Evolutionary conservation across 2,329 filamentous ascomycete genomes (phyloP).

Genomic region (Parasarocladium wereldwijsianum): DNA sequence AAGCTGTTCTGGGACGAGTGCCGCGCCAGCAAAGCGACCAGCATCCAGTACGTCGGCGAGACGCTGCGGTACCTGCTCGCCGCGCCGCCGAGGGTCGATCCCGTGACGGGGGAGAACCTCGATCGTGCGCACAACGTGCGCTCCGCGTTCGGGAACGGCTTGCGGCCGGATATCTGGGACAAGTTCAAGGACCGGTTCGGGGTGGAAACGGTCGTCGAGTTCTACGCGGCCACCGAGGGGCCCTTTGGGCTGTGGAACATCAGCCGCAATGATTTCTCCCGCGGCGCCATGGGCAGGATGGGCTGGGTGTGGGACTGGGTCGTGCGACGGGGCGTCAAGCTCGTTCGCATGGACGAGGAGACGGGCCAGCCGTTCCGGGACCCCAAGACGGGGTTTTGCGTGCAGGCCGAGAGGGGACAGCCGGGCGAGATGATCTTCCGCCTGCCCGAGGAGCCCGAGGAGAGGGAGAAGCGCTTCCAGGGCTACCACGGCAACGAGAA

Average conservation of each 20-base stretch:
- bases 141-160: slow-evolving; percentile 68
- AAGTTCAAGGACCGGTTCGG: slow-evolving; percentile 69
- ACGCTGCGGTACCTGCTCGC: slow-evolving; percentile 71
- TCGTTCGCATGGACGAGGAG: slow-evolving; percentile 59
- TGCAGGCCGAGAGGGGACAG: slow-evolving; percentile 38
- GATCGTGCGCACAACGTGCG: slow-evolving; percentile 63
- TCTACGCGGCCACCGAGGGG: slow-evolving; percentile 69
- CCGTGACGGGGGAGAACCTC: slow-evolving; percentile 48
- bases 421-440: slow-evolving; percentile 62
- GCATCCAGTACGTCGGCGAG: slow-evolving; percentile 80
- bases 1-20: slow-evolving; percentile 65
- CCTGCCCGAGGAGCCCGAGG: slow-evolving; percentile 50
- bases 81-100: slow-evolving; percentile 46
- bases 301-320: slow-evolving; percentile 46
- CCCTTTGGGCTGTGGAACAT: slow-evolving; percentile 57
- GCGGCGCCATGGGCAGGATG: slow-evolving; percentile 65
- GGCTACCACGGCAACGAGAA: slow-evolving; percentile 66
- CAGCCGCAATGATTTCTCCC: slow-evolving; percentile 54
- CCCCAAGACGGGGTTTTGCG: slow-evolving; percentile 54
- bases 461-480: slow-evolving; percentile 45
- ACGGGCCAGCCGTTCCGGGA: slow-evolving; percentile 56
- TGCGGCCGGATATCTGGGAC: slow-evolving; percentile 77
- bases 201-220: slow-evolving; percentile 59
- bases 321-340: slow-evolving; percentile 31
- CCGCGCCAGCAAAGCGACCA: slow-evolving; percentile 53